A percentile compares a stretch with the other conserved stretches of the same genome.
These are phyloP conservation scores for Hericium erinaceus DNA, from an alignment of 768 basidiomycete species.

Conservation along the genomic window DNA sequence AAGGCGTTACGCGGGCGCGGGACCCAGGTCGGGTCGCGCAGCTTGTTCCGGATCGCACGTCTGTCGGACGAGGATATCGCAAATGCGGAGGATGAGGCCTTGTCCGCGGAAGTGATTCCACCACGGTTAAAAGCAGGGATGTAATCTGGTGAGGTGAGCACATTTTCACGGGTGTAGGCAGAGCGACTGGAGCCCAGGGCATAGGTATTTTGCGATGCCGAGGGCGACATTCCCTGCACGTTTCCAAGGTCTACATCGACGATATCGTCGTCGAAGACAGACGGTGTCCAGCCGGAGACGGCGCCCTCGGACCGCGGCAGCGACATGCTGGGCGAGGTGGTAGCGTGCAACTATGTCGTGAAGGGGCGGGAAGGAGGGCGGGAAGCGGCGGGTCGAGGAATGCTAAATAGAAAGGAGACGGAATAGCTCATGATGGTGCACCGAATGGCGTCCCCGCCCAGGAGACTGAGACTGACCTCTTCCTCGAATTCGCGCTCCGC, in stretches of 20 bases:
- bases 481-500: neutral
- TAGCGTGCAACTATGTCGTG: slow-evolving; percentile 8
- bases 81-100: slow-evolving; percentile 1
- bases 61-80: slow-evolving; percentile 28
- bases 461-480: neutral
- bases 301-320: slow-evolving; percentile 5
- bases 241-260: slow-evolving; percentile 6
- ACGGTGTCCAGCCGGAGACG: slow-evolving; percentile 14
- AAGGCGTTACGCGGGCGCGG: slow-evolving; percentile 64
- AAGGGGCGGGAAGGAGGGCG: neutral
- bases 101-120: neutral
- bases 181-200: too few species aligned
- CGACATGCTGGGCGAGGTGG: slow-evolving; percentile 6
- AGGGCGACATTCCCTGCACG: too few species aligned
- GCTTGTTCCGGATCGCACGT: slow-evolving; percentile 29
- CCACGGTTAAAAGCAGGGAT: slow-evolving; percentile 4
- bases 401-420: slow-evolving; percentile 11
- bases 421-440: neutral
- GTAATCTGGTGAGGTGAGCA: neutral
- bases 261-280: slow-evolving; percentile 9
- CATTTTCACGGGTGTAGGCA: too few species aligned
- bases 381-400: neutral
- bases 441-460: neutral
- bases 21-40: slow-evolving; percentile 46
- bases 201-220: too few species aligned